Conservation (phyloP, 176 grass and related monocot species). For the Elymus sibiricus region DNA sequence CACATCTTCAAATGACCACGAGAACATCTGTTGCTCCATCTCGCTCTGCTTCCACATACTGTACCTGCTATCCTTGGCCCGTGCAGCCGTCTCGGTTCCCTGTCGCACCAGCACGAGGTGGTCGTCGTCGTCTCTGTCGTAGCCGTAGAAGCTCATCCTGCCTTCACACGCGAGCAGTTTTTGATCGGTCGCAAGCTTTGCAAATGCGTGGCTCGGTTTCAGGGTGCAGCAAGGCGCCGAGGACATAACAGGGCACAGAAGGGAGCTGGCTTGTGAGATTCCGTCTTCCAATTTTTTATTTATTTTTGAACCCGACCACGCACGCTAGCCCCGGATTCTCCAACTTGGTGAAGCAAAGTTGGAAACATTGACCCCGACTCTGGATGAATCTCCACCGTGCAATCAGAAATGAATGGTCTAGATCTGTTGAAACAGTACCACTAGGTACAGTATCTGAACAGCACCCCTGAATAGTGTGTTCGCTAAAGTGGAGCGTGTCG, state of each 20-base stretch:
- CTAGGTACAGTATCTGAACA: too few relatives aligned
- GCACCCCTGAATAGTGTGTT: too few relatives aligned
- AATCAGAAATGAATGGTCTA: too few relatives aligned
- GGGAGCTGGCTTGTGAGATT: constrained; percentile 1
- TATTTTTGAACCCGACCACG: neutral
- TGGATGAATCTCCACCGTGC: too few relatives aligned
- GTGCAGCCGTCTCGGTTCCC: neutral
- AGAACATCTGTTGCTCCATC: constrained; percentile 41
- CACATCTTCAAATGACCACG: constrained; percentile 45
- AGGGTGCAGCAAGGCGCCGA: neutral
- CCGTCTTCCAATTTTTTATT: neutral
- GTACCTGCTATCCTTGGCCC: constrained; percentile 8
- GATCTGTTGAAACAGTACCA: too few relatives aligned
- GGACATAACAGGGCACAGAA: neutral
- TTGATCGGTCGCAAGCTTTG: neutral
- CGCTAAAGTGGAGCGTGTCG: too few relatives aligned
- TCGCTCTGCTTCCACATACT: constrained; percentile 16
- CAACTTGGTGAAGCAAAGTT: too few relatives aligned
- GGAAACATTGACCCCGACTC: too few relatives aligned
- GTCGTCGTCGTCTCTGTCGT: constrained; percentile 31
- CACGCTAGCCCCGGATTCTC: neutral
- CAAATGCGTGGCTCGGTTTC: neutral
- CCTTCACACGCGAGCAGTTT: neutral
- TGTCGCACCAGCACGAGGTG: neutral
- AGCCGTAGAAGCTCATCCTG: constrained; percentile 19